Base-by-base conservation (phyloP, 768 basidiomycete species). In the Mycena capillaripes region DNA sequence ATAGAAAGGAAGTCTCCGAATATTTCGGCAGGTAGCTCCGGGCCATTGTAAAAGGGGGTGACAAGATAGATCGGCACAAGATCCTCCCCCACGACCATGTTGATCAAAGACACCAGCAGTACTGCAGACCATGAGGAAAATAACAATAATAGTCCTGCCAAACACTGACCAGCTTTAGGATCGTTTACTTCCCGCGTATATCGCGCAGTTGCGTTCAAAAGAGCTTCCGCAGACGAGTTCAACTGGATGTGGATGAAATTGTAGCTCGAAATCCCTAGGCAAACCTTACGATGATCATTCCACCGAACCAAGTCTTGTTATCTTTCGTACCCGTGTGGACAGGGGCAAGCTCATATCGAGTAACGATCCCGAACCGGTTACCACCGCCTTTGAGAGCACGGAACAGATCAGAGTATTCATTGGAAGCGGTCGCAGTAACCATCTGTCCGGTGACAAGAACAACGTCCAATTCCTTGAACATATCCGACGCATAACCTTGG, bases 331-430 rank as follows among this genome's bases (percentile, higher is more conserved):
- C 86, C 8, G 83, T 84, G 66, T 83, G 84, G 11, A 84, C 78
- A 19, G 84, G 82, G 36, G 80, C 69, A 12, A 87, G 78, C 55
- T 84, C 84, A 63, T 85, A 86, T 25, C 85, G 76, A 17, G 86
- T 86, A 21, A 86, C 84, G 52, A 87, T 86, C 2, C 85, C 86
- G 71, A 86, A 85, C 14, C 85, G 80, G 76, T 84, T 86, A 4
- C 79, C 85, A n/a, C 85, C 85, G 6, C 86, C 86, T 72, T 86
- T 86, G 59, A 87, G 77, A 4, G 85, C 85, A 44, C 82, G 80
- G 77, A 87, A 86, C 23, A 87, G 80, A 69, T 86, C 86, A 3
- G 82, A 76, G 58, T 85, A 83, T 72, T 82, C 59, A 62, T 87
- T 86, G 4, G 78, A 81, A 8, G 80, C 81, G 1, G 79, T 86